Conservation (phyloP, 768 basidiomycete species). For the Brasilioporus rufonigricans region DNA sequence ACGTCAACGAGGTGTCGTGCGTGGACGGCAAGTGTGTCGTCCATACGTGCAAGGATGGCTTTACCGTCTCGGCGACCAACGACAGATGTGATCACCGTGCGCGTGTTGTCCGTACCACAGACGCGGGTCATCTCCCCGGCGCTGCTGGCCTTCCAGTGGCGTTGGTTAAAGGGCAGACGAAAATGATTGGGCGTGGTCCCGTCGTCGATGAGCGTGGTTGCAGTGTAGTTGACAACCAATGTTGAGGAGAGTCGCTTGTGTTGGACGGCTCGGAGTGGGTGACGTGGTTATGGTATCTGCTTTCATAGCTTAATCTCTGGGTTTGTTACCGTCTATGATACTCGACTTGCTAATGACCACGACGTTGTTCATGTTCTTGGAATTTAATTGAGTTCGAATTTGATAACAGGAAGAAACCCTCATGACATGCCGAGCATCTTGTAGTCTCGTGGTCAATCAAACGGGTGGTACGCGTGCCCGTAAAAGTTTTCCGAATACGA, state of each 20-base stretch:
- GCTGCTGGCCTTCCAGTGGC: neutral
- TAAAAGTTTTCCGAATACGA: too few relatives aligned
- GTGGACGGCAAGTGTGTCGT: constrained; percentile 27
- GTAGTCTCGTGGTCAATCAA: too few relatives aligned
- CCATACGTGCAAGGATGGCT: constrained; percentile 25
- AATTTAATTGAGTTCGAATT: too few relatives aligned
- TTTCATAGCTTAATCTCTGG: neutral
- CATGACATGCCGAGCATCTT: too few relatives aligned
- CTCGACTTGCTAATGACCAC: neutral
- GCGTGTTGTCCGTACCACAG: neutral
- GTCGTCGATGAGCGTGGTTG: neutral
- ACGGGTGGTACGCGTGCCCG: too few relatives aligned
- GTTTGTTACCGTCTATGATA: neutral
- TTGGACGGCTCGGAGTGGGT: neutral
- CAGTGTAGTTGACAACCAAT: neutral
- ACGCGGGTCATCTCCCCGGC: neutral
- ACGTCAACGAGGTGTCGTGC: constrained; percentile 32
- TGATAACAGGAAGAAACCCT: too few relatives aligned
- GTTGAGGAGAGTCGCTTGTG: neutral
- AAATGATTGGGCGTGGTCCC: neutral
- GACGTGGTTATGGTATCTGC: neutral
- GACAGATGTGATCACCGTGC: constrained; percentile 11
- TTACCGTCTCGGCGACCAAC: constrained; percentile 1
- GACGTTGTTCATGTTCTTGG: neutral
- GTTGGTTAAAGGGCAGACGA: neutral